Evolutionary conservation across 177 flowering plant genomes (phyloP).

Genomic region (Telopea speciosissima): DNA sequence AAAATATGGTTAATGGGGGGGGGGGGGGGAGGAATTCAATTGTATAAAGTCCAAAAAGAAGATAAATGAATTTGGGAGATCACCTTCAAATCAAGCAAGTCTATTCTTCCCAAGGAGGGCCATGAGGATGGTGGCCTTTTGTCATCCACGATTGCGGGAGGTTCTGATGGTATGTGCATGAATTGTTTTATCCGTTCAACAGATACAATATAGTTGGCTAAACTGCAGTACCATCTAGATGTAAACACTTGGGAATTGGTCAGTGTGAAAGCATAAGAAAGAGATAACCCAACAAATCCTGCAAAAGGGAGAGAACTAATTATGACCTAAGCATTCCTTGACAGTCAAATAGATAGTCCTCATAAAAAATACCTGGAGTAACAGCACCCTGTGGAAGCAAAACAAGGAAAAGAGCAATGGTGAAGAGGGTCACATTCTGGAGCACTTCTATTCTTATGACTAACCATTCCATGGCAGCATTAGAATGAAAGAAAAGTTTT

Average conservation of each 20-base stretch:
- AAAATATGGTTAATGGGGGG: not conserved
- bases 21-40: no score
- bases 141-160: constrained; percentile 58
- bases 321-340: not conserved
- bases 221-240: constrained; percentile 58
- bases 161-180: constrained; percentile 66
- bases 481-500: constrained; percentile 55
- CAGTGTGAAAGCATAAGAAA: constrained; percentile 67
- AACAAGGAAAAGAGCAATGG: constrained; percentile 57
- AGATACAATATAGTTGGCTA: constrained; percentile 64
- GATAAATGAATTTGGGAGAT: not conserved
- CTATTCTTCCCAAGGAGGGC: constrained; percentile 71
- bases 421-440: constrained; percentile 60
- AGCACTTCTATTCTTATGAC: constrained; percentile 59
- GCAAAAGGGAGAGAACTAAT: constrained; percentile 9
- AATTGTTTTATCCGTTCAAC: constrained; percentile 85
- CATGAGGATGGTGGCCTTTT: constrained; percentile 69
- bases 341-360: not conserved
- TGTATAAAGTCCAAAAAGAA: not conserved
- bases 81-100: constrained; percentile 61
- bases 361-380: constrained; percentile 45
- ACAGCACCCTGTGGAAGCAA: constrained; percentile 48
- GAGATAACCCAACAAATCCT: constrained; percentile 86
- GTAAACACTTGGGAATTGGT: constrained; percentile 51
- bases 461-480: constrained; percentile 75